Evolutionary conservation across 805 yeast species (phyloP).

Genomic region (Monosporozyma servazzii): DNA sequence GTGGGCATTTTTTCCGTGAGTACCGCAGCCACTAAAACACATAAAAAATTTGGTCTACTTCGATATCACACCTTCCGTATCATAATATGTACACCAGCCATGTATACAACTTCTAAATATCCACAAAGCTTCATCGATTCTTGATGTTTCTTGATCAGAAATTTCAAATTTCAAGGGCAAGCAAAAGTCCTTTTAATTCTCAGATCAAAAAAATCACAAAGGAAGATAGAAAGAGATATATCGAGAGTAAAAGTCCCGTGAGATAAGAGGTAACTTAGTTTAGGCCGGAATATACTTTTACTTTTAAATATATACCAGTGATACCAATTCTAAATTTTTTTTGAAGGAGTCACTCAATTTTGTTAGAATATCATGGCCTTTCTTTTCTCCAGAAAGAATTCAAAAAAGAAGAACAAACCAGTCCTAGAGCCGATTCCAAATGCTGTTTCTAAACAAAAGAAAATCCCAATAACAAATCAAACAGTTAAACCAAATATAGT

Average conservation of each 20-base stretch:
- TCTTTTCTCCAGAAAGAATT: conserved; percentile 1
- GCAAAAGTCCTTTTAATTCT: background rate
- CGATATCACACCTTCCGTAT: background rate
- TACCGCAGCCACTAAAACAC: background rate
- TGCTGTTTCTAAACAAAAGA: background rate
- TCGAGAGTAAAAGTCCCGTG: background rate
- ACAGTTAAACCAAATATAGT: background rate
- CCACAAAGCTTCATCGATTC: background rate
- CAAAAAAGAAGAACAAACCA: conserved; percentile 3
- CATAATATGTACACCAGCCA: background rate
- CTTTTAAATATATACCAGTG: background rate
- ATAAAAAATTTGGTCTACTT: too few relatives aligned
- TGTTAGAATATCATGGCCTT: background rate
- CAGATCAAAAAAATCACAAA: background rate
- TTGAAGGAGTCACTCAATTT: background rate
- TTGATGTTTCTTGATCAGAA: background rate
- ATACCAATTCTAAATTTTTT: background rate
- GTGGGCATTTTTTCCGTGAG: background rate
- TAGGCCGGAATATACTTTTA: background rate
- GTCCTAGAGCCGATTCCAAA: conserved; percentile 1
- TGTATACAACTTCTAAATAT: background rate
- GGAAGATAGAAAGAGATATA: background rate
- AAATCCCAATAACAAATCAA: background rate
- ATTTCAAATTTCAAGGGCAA: background rate
- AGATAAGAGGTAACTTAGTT: background rate